phyloP scores from a whole-genome alignment of 345 rosid genomes.

The Linum usitatissimum region DNA sequence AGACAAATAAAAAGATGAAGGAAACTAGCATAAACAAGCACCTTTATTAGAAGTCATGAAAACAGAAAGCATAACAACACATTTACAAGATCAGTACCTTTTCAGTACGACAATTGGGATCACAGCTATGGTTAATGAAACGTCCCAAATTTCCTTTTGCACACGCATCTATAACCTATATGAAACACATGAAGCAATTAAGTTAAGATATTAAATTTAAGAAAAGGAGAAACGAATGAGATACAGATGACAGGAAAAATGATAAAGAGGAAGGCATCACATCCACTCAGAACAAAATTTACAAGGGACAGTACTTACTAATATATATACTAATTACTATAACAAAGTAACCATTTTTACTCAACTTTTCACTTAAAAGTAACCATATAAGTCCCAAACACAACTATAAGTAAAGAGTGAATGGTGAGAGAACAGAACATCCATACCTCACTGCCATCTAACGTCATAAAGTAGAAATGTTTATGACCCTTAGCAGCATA shows the following conservation, averaged over 20 bases:
- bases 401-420: background rate
- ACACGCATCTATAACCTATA: constrained; percentile 94
- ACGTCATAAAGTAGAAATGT: constrained; percentile 99
- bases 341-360: background rate
- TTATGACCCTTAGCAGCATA: constrained; percentile 88
- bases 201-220: background rate
- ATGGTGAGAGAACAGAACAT: constrained; percentile 1
- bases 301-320: background rate
- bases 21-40: background rate
- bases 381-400: background rate
- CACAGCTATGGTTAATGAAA: constrained; percentile 96
- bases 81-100: constrained; percentile 38
- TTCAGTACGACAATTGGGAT: constrained; percentile 98
- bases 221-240: constrained; percentile 1
- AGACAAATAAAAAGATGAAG: background rate
- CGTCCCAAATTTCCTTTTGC: constrained; percentile 95
- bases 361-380: background rate
- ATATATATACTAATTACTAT: too few species aligned
- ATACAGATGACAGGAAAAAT: background rate
- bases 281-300: background rate
- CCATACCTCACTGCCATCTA: constrained; percentile 90
- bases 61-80: background rate
- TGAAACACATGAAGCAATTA: background rate
- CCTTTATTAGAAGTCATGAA: background rate
- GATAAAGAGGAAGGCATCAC: background rate